A percentile compares a stretch with the other conserved stretches of the same genome.
phyloP scores from a whole-genome alignment of 1,139 yeast species.

The Geotrichum europaeum region DNA sequence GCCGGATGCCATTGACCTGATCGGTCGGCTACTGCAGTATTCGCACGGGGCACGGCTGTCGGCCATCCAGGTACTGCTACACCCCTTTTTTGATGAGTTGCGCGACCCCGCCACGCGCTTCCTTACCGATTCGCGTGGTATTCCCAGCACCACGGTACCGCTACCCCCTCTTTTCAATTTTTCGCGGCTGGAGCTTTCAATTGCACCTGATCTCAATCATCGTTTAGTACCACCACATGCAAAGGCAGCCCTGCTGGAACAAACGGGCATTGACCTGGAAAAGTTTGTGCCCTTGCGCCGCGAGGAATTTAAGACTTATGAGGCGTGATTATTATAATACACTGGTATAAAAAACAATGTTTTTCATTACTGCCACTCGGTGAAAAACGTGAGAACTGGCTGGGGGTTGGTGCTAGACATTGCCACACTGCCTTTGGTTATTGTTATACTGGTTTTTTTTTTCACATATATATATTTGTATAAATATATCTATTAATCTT shows the following conservation, averaged over 20 bases:
- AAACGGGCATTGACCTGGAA: constrained; percentile 34
- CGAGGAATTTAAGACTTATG: constrained; percentile 27
- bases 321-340: not conserved
- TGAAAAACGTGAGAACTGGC: not conserved
- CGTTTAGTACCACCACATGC: constrained; percentile 39
- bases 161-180: constrained; percentile 41
- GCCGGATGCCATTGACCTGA: constrained; percentile 57
- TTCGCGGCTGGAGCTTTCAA: constrained; percentile 36
- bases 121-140: constrained; percentile 42
- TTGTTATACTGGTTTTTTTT: not conserved
- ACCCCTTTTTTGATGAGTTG: constrained; percentile 73
- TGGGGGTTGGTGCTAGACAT: not conserved
- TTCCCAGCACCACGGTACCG: constrained; percentile 34
- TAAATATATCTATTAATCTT: too few relatives aligned
- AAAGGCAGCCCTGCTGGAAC: constrained; percentile 28
- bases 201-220: constrained; percentile 38
- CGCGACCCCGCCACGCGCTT: constrained; percentile 49
- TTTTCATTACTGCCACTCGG: not conserved
- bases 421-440: not conserved
- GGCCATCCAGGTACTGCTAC: constrained; percentile 62
- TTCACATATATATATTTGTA: too few relatives aligned
- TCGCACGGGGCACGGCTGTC: constrained; percentile 67
- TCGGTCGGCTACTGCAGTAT: constrained; percentile 59
- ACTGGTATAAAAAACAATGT: not conserved
- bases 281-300: constrained; percentile 34